These are phyloP conservation scores for Suillus subluteus DNA, from an alignment of 768 basidiomycete genomes.

Conservation along the genomic window DNA sequence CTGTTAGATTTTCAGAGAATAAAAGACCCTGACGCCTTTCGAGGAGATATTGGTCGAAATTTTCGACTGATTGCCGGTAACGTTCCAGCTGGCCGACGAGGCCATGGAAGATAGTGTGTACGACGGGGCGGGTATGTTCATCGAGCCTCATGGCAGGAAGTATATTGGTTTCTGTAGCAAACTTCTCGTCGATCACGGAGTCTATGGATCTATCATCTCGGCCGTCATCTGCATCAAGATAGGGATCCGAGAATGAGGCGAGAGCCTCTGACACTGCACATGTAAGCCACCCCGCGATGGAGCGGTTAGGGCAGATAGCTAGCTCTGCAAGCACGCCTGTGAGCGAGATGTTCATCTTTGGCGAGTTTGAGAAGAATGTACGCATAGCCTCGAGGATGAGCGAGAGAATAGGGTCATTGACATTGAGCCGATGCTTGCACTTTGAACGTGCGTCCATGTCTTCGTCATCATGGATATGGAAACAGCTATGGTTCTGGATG, in stretches of 20 bases:
- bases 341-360: conserved; percentile 86
- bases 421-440: conserved; percentile 75
- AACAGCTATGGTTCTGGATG: conserved; percentile 68
- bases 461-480: conserved; percentile 49
- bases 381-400: conserved; percentile 71
- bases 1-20: conserved; percentile 90
- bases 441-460: conserved; percentile 41
- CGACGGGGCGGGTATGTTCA: conserved; percentile 72
- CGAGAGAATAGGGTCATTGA: conserved; percentile 76
- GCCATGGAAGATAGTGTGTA: conserved; percentile 80
- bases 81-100: conserved; percentile 81
- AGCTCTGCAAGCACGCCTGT: conserved; percentile 82
- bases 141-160: conserved; percentile 73
- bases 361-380: conserved; percentile 82
- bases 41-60: conserved; percentile 82
- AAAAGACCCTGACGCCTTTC: conserved; percentile 89
- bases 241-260: background rate
- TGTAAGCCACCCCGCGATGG: conserved; percentile 87
- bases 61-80: conserved; percentile 72
- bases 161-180: conserved; percentile 56
- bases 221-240: conserved; percentile 45
- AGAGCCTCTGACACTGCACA: conserved; percentile 53
- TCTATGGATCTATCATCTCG: conserved; percentile 85
- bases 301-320: conserved; percentile 84
- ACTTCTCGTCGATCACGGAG: conserved; percentile 66